Evolutionary conservation across 1,284 basidiomycete genomes (phyloP).

Genomic region (Spongiforma sp.): DNA sequence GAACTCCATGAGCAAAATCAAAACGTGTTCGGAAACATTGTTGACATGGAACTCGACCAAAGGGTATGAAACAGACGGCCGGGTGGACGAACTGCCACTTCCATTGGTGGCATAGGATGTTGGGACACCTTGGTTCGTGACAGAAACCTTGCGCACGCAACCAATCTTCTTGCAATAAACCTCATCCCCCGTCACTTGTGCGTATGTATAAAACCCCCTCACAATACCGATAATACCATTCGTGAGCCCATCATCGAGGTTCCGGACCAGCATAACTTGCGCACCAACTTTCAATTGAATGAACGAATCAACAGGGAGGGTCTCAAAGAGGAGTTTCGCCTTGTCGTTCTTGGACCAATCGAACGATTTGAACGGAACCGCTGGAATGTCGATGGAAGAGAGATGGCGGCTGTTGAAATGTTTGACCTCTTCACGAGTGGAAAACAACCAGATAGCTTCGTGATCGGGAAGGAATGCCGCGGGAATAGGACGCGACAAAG

Average conservation of each 20-base stretch:
- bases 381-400: neutral
- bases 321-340: neutral
- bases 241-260: neutral
- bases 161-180: neutral
- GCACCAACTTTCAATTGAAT: neutral
- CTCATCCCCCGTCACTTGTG: neutral
- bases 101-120: neutral
- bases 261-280: constrained; percentile 2
- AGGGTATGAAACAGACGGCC: neutral
- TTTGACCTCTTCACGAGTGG: neutral
- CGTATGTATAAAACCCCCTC: neutral
- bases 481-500: neutral
- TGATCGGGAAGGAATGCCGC: neutral
- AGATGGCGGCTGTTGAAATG: neutral
- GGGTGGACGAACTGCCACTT: neutral
- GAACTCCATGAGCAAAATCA: constrained; percentile 4
- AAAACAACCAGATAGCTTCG: neutral
- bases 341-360: neutral
- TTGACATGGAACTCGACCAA: neutral
- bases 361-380: neutral
- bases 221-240: neutral
- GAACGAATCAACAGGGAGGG: neutral
- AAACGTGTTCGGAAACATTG: neutral
- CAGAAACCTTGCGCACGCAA: neutral
- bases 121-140: neutral